phyloP scores from a whole-genome alignment of 2,329 filamentous ascomycete genomes.

The Scedosporium boydii region DNA sequence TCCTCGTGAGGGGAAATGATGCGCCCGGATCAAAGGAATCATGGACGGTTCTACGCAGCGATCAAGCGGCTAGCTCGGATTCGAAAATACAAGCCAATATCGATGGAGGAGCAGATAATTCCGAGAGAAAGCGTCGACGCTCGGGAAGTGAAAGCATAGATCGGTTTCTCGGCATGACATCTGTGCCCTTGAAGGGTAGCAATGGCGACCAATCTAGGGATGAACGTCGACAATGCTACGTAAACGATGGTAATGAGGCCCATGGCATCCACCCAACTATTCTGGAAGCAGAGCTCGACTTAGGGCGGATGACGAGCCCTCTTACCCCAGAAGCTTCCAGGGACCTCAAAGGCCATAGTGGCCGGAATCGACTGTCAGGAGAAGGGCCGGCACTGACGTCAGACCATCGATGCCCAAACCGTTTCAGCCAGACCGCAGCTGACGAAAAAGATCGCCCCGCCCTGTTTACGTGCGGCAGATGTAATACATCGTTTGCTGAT shows the following conservation, averaged over 20 bases:
- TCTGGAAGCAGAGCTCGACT: neutral
- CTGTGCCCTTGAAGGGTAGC: slow-evolving; percentile 13
- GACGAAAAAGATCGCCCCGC: neutral
- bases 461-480: slow-evolving; percentile 6
- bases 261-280: neutral
- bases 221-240: neutral
- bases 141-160: slow-evolving; percentile 42
- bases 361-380: neutral
- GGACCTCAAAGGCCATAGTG: neutral
- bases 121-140: slow-evolving; percentile 30
- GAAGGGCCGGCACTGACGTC: neutral
- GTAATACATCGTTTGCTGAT: slow-evolving; percentile 12
- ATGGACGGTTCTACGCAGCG: neutral
- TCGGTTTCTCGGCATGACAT: slow-evolving; percentile 43
- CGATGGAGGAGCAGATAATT: neutral
- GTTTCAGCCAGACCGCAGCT: slow-evolving; percentile 7
- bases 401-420: slow-evolving; percentile 6
- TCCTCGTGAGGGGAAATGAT: slow-evolving; percentile 56
- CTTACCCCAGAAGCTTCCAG: neutral
- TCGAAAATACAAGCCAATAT: neutral
- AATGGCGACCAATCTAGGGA: neutral
- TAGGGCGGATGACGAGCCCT: neutral
- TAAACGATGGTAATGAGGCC: neutral
- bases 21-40: neutral
- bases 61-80: neutral